Conservation (phyloP, 352 stramenopile genomes). For the Achlya hypogyna region DNA sequence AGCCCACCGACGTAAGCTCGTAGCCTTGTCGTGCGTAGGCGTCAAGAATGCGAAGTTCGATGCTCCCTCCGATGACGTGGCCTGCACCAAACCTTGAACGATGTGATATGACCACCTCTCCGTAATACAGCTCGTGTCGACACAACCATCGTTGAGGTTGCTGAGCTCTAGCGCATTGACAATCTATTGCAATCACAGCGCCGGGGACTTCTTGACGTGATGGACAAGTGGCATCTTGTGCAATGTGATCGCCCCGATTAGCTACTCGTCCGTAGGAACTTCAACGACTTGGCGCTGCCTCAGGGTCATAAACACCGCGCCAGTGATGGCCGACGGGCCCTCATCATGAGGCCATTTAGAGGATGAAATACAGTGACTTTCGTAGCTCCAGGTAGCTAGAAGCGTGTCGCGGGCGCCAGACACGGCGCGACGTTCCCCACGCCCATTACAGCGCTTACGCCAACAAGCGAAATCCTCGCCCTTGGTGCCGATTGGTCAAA, state of each 20-base stretch:
- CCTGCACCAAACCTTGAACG: too few relatives aligned
- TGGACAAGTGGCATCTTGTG: neutral
- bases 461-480: neutral
- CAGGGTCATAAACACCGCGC: neutral
- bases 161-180: neutral
- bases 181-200: neutral
- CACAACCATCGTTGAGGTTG: neutral
- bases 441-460: neutral
- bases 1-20: too few relatives aligned
- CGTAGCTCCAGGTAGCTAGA: neutral
- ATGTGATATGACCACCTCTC: too few relatives aligned
- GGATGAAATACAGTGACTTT: neutral
- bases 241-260: neutral
- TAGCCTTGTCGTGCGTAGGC: too few relatives aligned
- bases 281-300: neutral
- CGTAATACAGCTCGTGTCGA: too few relatives aligned
- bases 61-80: too few relatives aligned
- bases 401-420: neutral
- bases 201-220: neutral
- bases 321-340: neutral
- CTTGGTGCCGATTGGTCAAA: neutral
- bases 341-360: neutral
- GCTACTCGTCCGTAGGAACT: too few relatives aligned
- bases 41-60: too few relatives aligned
- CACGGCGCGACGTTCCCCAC: neutral